Base-by-base conservation (phyloP, 2,329 filamentous ascomycete genomes). In the Colletotrichum graminicola region DNA sequence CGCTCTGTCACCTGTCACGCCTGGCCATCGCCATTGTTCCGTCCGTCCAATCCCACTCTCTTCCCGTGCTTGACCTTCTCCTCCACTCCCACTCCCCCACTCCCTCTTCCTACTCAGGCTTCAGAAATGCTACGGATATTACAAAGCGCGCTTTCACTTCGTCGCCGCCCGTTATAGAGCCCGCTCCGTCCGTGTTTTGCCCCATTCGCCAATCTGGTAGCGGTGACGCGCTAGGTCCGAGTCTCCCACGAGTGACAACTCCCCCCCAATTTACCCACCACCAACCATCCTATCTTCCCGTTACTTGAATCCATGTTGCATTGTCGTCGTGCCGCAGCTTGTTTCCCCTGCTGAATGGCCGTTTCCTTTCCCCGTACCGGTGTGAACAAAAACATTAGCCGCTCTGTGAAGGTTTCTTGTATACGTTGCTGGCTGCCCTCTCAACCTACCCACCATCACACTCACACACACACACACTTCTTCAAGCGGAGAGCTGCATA, bases 191-290 rank as follows among this genome's bases (percentile, higher is more conserved):
- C n/a, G 32, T 3, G 21, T 49, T 51, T 62, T 62, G 56, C 68
- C 61, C 62, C 49, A 59, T 73, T 62, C 54, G 71, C 67, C 67
- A 66, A 66, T 66, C 62, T 66, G 36, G 29, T 55, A 23, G 45
- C 52, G 11, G 39, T 57, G 62, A 51, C 52, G 51, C 51, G 14
- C 23, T 3, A 43, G 8, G 39, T 32, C 26, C 11, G 14, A 67
- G 26, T 51, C 52, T 55, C 16, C 36, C 41, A 26, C 43, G 16
- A 54, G 23, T 29, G 47, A 66, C 23, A 47, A 29, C 21, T 39
- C n/a, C 62, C n/a, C 34, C 43, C 36, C 62, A 55, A 41, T 43
- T 12, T 47, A 26, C 34, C n/a, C 56, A 52, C 36, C 60, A 23
- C 26, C 51, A 32, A 32, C 45, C 29, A 54, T 47, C n/a, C 41